Percentiles rank a stretch among this genome's conserved stretches.
phyloP scores from a whole-genome alignment of 495 filamentous ascomycete genomes.

The Trichocladium uniseriatum region DNA sequence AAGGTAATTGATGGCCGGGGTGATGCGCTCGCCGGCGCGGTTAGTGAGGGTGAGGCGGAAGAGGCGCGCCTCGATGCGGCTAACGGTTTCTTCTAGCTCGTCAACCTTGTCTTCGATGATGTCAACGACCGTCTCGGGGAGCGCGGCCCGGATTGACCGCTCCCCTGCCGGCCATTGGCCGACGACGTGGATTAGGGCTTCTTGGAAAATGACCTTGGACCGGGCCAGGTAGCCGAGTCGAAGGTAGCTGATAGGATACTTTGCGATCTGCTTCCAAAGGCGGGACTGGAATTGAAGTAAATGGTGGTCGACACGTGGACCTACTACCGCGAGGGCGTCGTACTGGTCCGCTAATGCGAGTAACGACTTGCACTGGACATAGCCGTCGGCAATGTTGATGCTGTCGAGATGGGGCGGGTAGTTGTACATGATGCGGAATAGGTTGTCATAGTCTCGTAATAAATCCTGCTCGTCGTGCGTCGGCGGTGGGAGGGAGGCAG shows the following conservation, averaged over 20 bases:
- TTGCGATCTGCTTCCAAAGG: slow-evolving; percentile 88
- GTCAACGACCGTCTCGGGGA: slow-evolving; percentile 67
- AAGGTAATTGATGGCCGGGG: slow-evolving; percentile 64
- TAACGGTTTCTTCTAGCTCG: slow-evolving; percentile 63
- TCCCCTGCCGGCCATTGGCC: slow-evolving; percentile 80
- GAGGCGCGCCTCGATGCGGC: slow-evolving; percentile 61
- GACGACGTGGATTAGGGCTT: slow-evolving; percentile 84
- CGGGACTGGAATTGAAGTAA: slow-evolving; percentile 79
- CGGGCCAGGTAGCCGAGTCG: slow-evolving; percentile 80
- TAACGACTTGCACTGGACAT: slow-evolving; percentile 83
- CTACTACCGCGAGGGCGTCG: slow-evolving; percentile 78
- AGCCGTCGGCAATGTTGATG: slow-evolving; percentile 80
- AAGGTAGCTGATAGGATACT: slow-evolving; percentile 85
- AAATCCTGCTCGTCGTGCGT: slow-evolving; percentile 52
- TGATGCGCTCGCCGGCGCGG: slow-evolving; percentile 70
- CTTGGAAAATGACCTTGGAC: slow-evolving; percentile 77
- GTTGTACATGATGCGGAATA: slow-evolving; percentile 90
- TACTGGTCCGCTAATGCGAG: slow-evolving; percentile 82
- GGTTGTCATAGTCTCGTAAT: slow-evolving; percentile 83
- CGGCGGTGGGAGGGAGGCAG: slow-evolving; percentile 31
- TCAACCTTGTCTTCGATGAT: slow-evolving; percentile 87
- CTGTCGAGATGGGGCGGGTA: slow-evolving; percentile 69
- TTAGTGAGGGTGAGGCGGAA: slow-evolving; percentile 74
- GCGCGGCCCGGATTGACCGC: slow-evolving; percentile 59
- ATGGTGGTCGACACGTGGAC: slow-evolving; percentile 86